A percentile compares a stretch with the other conserved stretches of the same genome.
phyloP scores from a whole-genome alignment of 305 asterid genomes.

The Fraxinus paxiana region DNA sequence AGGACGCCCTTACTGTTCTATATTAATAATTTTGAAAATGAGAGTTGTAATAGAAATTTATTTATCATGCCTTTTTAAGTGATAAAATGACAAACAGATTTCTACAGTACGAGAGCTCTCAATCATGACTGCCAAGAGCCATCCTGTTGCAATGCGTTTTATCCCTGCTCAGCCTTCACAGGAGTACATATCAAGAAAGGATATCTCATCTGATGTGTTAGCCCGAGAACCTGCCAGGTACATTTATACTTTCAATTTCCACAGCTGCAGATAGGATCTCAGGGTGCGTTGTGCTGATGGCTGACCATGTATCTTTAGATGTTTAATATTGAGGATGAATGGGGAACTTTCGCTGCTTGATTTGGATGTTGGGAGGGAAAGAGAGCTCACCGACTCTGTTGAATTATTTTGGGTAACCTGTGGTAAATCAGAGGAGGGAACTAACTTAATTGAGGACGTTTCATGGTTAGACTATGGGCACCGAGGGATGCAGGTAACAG shows the following conservation, averaged over 20 bases:
- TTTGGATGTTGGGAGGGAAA: constrained; percentile 96
- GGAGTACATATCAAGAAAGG: constrained; percentile 44
- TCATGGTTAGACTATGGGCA: constrained; percentile 99
- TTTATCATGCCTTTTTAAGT: constrained; percentile 73
- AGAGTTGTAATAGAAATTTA: constrained; percentile 27
- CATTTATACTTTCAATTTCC: constrained; percentile 14
- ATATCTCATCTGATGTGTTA: constrained; percentile 42
- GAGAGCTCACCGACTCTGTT: constrained; percentile 91
- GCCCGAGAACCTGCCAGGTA: constrained; percentile 81
- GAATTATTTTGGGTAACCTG: constrained; percentile 99
- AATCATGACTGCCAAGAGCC: constrained; percentile 98
- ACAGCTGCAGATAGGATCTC: constrained; percentile 19
- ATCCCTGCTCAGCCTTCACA: constrained; percentile 86
- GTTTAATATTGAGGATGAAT: constrained; percentile 82
- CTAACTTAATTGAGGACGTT: constrained; percentile 95
- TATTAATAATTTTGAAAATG: constrained; percentile 2
- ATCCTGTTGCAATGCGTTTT: constrained; percentile 93
- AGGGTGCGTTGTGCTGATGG: constrained; percentile 20
- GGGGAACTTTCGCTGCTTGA: constrained; percentile 99
- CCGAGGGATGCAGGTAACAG: constrained; percentile 97
- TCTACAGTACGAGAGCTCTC: constrained; percentile 99
- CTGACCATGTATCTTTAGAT: constrained; percentile 42
- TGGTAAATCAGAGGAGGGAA: constrained; percentile 86
- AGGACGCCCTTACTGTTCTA: constrained; percentile 8
- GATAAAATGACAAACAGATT: constrained; percentile 99